phyloP scores from a whole-genome alignment of 164 flowering plant genomes.

The Nymphaea colorata region DNA sequence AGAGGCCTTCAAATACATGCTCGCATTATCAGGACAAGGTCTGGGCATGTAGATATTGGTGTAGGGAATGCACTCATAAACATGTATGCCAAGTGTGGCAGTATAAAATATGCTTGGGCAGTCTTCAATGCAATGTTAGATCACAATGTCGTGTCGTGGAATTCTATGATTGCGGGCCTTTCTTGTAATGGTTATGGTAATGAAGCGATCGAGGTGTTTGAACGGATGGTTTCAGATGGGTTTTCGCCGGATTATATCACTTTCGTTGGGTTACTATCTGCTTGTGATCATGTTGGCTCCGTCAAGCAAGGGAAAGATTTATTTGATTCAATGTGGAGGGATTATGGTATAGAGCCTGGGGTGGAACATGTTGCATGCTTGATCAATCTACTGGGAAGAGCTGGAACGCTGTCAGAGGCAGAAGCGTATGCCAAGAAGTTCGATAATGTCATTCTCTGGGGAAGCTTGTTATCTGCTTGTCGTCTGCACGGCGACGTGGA shows the following conservation, averaged over 20 bases:
- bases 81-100: conserved; percentile 84
- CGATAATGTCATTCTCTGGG: conserved; percentile 43
- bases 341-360: background rate
- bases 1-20: conserved; percentile 54
- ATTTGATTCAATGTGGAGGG: background rate
- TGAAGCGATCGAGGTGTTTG: conserved; percentile 1
- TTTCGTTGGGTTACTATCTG: background rate
- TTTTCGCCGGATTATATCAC: background rate
- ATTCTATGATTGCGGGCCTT: conserved; percentile 49
- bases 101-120: conserved; percentile 24
- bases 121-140: conserved; percentile 27
- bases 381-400: conserved; percentile 61
- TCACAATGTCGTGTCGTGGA: conserved; percentile 58
- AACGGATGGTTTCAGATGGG: background rate
- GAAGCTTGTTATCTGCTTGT: conserved; percentile 67
- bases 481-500: conserved; percentile 36
- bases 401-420: conserved; percentile 53
- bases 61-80: conserved; percentile 58
- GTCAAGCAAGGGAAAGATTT: background rate
- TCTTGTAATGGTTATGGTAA: conserved; percentile 54
- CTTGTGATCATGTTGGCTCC: background rate
- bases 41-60: conserved; percentile 27
- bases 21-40: conserved; percentile 32
- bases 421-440: conserved; percentile 28
- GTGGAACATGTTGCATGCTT: conserved; percentile 53